These are phyloP conservation scores for Eucalyptus urophylla DNA, from an alignment of 345 rosid genomes.

Conservation along the genomic window DNA sequence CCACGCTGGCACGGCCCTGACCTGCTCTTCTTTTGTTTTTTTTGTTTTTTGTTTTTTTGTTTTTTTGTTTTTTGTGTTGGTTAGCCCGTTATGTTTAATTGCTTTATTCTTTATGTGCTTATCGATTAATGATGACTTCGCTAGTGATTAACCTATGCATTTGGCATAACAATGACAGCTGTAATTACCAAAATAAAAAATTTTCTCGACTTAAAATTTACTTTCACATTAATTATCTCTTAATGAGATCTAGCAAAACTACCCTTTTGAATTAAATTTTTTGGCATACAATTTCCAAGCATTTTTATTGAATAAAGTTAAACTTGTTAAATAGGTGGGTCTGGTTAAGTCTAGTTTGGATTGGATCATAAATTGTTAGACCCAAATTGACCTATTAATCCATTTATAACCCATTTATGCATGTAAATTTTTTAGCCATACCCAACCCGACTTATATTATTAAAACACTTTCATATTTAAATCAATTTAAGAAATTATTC, in stretches of 20 bases:
- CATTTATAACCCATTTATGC: too few species aligned
- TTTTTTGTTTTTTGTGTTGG: too few species aligned
- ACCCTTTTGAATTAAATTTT: background rate
- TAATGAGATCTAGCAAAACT: background rate
- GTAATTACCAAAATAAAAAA: background rate
- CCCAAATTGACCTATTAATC: too few species aligned
- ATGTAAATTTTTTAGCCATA: too few species aligned
- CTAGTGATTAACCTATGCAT: background rate
- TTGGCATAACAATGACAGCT: background rate
- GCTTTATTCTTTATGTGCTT: background rate
- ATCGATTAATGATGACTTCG: background rate
- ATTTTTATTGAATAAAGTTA: too few species aligned
- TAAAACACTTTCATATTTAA: too few species aligned
- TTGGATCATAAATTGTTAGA: fast-evolving
- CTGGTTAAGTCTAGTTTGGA: fast-evolving
- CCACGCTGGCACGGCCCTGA: background rate
- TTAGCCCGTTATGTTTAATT: background rate
- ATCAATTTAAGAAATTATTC: too few species aligned
- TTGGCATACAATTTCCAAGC: too few species aligned
- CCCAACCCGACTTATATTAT: fast-evolving
- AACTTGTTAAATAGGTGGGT: too few species aligned
- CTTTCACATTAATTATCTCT: background rate
- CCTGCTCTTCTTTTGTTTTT: background rate
- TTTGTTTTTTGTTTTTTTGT: too few species aligned
- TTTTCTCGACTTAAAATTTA: background rate